Percentiles rank a stretch among this genome's conserved stretches.
Evolutionary conservation across 108 stramenopile genomes (phyloP).

Genomic region (Skeletonema potamos): DNA sequence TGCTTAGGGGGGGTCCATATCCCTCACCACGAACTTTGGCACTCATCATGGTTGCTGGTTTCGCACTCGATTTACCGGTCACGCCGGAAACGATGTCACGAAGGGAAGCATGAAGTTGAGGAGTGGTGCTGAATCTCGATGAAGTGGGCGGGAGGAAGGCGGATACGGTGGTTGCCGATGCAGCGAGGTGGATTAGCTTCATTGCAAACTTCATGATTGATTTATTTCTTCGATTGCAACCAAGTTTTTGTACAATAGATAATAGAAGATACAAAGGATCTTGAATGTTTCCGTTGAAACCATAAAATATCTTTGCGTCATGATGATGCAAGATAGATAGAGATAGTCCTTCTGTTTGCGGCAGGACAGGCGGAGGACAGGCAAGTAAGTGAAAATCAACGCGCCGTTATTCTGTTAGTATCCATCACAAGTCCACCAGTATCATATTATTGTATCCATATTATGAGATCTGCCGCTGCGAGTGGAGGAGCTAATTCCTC

Average conservation of each 20-base stretch:
- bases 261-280: too few relatives aligned
- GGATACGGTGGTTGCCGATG: neutral
- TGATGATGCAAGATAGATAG: too few relatives aligned
- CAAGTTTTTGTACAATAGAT: too few relatives aligned
- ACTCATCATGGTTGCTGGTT: neutral
- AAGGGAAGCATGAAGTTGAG: neutral
- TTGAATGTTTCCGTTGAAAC: too few relatives aligned
- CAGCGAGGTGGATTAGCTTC: neutral
- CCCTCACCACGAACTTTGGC: constrained; percentile 19
- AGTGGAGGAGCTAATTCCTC: neutral
- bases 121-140: neutral
- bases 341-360: too few relatives aligned
- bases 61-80: neutral
- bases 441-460: too few relatives aligned
- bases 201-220: neutral
- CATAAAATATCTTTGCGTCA: too few relatives aligned
- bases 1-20: constrained; percentile 45
- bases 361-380: too few relatives aligned
- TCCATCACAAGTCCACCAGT: too few relatives aligned
- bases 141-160: neutral
- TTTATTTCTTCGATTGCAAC: neutral
- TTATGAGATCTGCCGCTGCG: too few relatives aligned
- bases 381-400: too few relatives aligned
- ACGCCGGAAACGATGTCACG: constrained; percentile 4
- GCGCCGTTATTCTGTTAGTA: too few relatives aligned